A percentile compares a stretch with the other conserved stretches of the same genome.
phyloP scores from a whole-genome alignment of 805 yeast species.

The Saturnispora bothae region DNA sequence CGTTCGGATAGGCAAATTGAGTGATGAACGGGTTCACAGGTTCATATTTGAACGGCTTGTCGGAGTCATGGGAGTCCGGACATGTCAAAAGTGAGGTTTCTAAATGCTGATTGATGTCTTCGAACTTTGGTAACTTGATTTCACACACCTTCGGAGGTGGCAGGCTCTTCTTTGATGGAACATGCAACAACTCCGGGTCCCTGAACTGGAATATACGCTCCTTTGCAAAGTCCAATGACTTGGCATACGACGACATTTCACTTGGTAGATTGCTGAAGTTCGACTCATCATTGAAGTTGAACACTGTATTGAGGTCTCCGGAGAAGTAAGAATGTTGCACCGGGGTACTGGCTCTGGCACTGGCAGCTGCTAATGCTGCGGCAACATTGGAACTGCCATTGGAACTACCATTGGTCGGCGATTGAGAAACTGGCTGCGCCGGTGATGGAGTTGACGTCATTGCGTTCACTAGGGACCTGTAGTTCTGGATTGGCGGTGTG shows the following conservation, averaged over 20 bases:
- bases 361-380: background rate
- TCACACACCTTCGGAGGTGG: slow-evolving; percentile 17
- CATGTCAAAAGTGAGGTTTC: slow-evolving; percentile 78
- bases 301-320: background rate
- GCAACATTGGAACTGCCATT: background rate
- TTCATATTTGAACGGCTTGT: slow-evolving; percentile 60
- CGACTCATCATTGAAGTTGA: slow-evolving; percentile 11
- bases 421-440: background rate
- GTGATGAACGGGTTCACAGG: slow-evolving; percentile 85
- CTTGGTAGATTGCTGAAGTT: slow-evolving; percentile 20
- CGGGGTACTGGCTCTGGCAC: background rate
- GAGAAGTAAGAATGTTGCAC: slow-evolving; percentile 4
- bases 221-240: slow-evolving; percentile 25
- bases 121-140: slow-evolving; percentile 44
- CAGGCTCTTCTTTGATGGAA: slow-evolving; percentile 3
- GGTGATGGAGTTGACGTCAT: background rate
- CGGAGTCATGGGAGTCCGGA: slow-evolving; percentile 90
- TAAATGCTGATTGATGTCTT: slow-evolving; percentile 44
- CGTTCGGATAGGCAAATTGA: slow-evolving; percentile 82
- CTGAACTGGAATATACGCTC: slow-evolving; percentile 17
- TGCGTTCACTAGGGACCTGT: background rate
- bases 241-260: slow-evolving; percentile 19
- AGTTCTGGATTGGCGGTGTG: slow-evolving; percentile 1
- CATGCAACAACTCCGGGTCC: slow-evolving; percentile 9
- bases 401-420: background rate